Conservation (phyloP, 768 basidiomycete genomes). For the Lactarius pseudohatsudake region DNA sequence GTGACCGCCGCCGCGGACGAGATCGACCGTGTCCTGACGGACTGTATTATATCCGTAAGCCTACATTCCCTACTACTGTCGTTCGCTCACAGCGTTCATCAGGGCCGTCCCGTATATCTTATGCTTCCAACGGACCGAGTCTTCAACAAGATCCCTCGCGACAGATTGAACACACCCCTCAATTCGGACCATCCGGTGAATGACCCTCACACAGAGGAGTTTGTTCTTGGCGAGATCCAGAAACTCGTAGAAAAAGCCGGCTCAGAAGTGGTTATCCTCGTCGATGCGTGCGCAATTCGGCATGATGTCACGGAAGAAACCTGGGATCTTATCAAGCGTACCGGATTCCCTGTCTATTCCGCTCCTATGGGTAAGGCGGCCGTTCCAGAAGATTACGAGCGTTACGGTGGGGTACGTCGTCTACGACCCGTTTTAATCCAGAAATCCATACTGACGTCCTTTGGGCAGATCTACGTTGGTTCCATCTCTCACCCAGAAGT, state of each 20-base stretch:
- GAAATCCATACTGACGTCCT: constrained; percentile 7
- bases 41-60: constrained; percentile 40
- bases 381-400: constrained; percentile 64
- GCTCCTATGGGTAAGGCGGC: constrained; percentile 83
- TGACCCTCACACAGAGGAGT: constrained; percentile 57
- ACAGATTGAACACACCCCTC: constrained; percentile 60
- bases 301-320: constrained; percentile 66
- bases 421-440: background rate
- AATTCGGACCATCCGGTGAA: constrained; percentile 50
- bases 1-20: constrained; percentile 57
- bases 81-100: background rate
- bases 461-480: constrained; percentile 71
- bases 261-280: constrained; percentile 66
- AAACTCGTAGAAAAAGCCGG: constrained; percentile 61
- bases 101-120: constrained; percentile 87
- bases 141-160: constrained; percentile 60
- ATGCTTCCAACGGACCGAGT: constrained; percentile 84
- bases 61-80: background rate
- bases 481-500: constrained; percentile 63
- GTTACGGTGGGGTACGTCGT: constrained; percentile 74
- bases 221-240: constrained; percentile 72
- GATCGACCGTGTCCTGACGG: constrained; percentile 77
- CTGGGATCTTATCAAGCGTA: constrained; percentile 58
- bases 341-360: constrained; percentile 70
- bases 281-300: constrained; percentile 78